A percentile compares a stretch with the other conserved stretches of the same genome.
phyloP scores from a whole-genome alignment of 768 basidiomycete genomes.

The Termitomyces sp. region DNA sequence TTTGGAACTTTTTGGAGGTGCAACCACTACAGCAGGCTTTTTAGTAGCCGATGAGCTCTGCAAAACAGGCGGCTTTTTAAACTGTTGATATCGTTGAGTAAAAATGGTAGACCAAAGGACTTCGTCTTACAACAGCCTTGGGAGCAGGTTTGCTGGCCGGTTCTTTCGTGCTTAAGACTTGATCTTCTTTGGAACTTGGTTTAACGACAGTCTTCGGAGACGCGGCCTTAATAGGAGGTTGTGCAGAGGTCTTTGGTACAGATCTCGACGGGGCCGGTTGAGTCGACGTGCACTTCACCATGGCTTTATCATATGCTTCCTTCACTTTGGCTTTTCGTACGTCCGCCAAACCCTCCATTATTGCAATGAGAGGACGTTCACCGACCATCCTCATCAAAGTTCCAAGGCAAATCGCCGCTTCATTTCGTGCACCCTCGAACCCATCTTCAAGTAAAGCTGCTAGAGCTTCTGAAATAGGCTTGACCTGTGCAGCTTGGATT shows the following conservation, averaged over 20 bases:
- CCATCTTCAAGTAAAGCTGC: constrained; percentile 80
- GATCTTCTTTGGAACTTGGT: constrained; percentile 10
- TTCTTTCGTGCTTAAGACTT: constrained; percentile 29
- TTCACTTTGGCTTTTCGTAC: constrained; percentile 89
- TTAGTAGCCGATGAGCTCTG: constrained; percentile 32
- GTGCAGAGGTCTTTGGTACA: constrained; percentile 33
- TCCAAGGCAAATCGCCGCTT: constrained; percentile 86
- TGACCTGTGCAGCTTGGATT: constrained; percentile 71
- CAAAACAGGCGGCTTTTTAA: constrained; percentile 46
- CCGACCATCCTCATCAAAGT: constrained; percentile 96
- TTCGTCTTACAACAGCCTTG: constrained; percentile 34
- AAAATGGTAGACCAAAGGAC: background rate
- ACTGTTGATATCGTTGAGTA: constrained; percentile 21
- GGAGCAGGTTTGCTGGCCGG: constrained; percentile 47
- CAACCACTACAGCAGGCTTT: constrained; percentile 35
- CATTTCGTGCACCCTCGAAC: constrained; percentile 82
- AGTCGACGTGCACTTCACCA: constrained; percentile 83
- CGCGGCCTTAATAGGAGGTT: constrained; percentile 18
- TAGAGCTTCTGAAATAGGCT: constrained; percentile 74
- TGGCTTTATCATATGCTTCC: constrained; percentile 87
- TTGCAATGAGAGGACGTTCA: constrained; percentile 82
- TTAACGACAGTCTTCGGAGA: constrained; percentile 12
- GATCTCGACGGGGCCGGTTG: constrained; percentile 44
- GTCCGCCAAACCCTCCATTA: constrained; percentile 82
- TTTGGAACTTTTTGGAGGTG: constrained; percentile 39